Base-by-base conservation (phyloP, 768 basidiomycete species). In the Cytidiella melzeri region DNA sequence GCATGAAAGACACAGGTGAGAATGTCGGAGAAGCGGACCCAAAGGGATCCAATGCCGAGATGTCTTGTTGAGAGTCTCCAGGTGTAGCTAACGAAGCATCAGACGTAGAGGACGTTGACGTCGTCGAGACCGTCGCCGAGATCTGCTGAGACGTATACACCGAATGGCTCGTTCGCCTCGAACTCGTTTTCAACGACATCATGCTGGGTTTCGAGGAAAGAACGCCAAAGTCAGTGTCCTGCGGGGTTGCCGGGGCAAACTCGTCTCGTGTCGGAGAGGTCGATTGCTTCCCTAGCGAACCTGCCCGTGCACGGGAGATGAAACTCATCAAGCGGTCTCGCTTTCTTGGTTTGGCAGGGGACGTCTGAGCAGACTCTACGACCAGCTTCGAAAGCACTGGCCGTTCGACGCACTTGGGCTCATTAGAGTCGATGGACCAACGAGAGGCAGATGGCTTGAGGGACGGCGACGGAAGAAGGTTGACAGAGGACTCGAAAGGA, bases 101-200 rank as follows among this genome's bases (percentile, higher is more conserved):
- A 11, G 61, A 54, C 1, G 7, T 7, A 7, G 57, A 58, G 2
- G 43, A 44, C 41, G 50, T 50, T 3, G 58, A 58, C 13, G 52
- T 50, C 21, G 54, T 54, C 3, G 58, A 58, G 10, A 54, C 47
- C 11, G 56, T 46, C 1, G 49, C 13, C 3, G 48, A 51, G 1
- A 42, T 26, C 4, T 47, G 48, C 19, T 23, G 47, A 28, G 49
- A 56, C 56, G 18, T 27, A 53, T 43, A 30, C n/a, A 41, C 45
- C 3, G 50, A 50, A 15, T 46, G 41, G 90, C 1, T 92, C 89
- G 62, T 90, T 89, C 60, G 87, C 90, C 72, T 85, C 88, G 0
- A 93, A 45, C 41, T 94, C 60, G 92, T 91, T 3, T 73, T 26
- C 9, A 15, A n/a, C 12, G 53, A 34, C 10, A 34, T 20, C 23